Evolutionary conservation across 331 rosid genomes (phyloP).

Genomic region (Acacia pycnantha): DNA sequence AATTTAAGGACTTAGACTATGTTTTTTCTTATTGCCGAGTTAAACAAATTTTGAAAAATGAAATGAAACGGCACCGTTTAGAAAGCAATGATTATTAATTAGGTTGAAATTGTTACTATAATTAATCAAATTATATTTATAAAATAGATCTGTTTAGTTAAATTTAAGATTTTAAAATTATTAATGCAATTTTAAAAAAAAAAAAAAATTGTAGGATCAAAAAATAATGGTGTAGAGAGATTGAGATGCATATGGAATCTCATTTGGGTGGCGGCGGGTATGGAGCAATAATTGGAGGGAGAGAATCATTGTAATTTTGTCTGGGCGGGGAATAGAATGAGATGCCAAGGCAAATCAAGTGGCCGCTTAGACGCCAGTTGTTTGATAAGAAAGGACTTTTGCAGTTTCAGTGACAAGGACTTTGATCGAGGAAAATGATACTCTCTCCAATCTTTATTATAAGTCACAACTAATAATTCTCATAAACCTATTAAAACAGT

Average conservation of each 20-base stretch:
- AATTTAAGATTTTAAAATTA: background rate
- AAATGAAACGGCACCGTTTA: background rate
- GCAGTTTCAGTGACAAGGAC: too few species aligned
- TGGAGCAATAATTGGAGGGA: background rate
- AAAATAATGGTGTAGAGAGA: background rate
- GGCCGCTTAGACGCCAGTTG: background rate
- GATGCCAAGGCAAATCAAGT: background rate
- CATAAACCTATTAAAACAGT: too few species aligned
- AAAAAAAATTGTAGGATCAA: background rate
- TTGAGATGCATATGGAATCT: background rate
- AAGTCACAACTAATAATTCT: too few species aligned
- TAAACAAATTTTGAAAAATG: background rate
- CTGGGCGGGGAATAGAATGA: background rate
- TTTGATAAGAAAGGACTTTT: background rate
- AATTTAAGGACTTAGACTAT: too few species aligned
- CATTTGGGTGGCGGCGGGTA: background rate
- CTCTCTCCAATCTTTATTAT: too few species aligned
- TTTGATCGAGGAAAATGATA: too few species aligned
- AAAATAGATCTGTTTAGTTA: background rate
- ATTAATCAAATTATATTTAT: too few species aligned
- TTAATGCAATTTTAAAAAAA: background rate
- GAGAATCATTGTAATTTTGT: background rate
- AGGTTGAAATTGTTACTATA: background rate
- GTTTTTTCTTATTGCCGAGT: too few species aligned
- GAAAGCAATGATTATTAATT: background rate